Evolutionary conservation across 495 filamentous ascomycete genomes (phyloP), one percentile per base, ranked within the genome.

Genomic region (Penicillium pulvis): DNA sequence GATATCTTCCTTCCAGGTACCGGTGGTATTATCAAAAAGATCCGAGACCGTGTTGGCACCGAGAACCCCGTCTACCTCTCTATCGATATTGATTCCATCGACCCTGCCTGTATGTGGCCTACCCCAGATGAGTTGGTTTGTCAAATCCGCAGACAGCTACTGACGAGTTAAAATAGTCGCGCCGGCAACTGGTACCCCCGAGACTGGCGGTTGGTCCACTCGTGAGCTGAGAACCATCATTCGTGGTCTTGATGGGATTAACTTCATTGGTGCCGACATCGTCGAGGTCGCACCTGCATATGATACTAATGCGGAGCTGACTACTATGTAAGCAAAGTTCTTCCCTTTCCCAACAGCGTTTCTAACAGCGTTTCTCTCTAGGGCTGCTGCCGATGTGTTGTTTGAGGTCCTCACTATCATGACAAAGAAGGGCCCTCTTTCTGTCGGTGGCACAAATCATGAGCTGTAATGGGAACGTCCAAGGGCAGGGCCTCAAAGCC

Each of bases 61-160:
- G 81, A 84, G 16, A 85, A 88, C 45, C 87, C 83, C 0, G 88
- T 94, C 2, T 96, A 96, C 66, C 78, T 95, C 43, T 90, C 85
- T 54, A 91, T 96, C 43, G 92, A 96, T 64, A 95, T 96, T 56
- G 92, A 96, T 65, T 90, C 90, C 1, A 71, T 96, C 14, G 92
- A 96, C 65, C 91, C 92, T 5, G 92, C 90, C 33, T 92, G 84
- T 87, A 74, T 60, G 83, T 76, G 2, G 4, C 41, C 23, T 24
- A 8, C 39, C 39, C 19, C n/a, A 52, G 12, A 35, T 17, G 26
- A 1, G 20, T 14, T 47, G 6, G 23, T 6, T 10, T 35, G 31
- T 8, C 12, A 8, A 20, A 19, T 35, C 17, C 11, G n/a, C 10
- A 51, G 0, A 6, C 30, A 26, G 48, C 23, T 30, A 33, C 11